Conservation (phyloP, 768 basidiomycete genomes). For the Lactifluus rugatus region DNA sequence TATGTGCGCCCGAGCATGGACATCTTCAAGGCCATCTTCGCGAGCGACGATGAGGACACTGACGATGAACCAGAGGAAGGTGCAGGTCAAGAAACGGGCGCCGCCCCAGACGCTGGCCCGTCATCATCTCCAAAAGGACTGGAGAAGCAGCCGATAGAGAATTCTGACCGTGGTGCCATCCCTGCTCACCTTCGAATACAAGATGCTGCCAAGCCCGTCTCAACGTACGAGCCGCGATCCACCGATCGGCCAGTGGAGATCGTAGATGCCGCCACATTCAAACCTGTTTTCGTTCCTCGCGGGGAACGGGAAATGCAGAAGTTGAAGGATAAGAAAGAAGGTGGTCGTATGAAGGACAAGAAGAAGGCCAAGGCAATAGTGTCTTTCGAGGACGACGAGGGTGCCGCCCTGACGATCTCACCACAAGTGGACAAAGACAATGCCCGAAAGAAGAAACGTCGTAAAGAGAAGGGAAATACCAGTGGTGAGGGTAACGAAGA, state of each 20-base stretch:
- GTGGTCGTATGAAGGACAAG: slow-evolving; percentile 34
- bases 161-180: background rate
- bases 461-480: slow-evolving; percentile 24
- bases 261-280: slow-evolving; percentile 66
- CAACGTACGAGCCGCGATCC: slow-evolving; percentile 13
- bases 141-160: background rate
- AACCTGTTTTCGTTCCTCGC: slow-evolving; percentile 79
- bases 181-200: slow-evolving; percentile 13
- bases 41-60: slow-evolving; percentile 84
- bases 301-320: slow-evolving; percentile 31
- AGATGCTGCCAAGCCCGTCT: background rate
- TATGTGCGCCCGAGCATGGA: slow-evolving; percentile 84
- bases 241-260: slow-evolving; percentile 13
- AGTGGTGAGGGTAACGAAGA: slow-evolving; percentile 24
- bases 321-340: slow-evolving; percentile 24
- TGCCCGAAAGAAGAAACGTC: slow-evolving; percentile 33
- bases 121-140: background rate
- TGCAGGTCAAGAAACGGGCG: slow-evolving; percentile 1
- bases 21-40: slow-evolving; percentile 97
- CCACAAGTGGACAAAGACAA: slow-evolving; percentile 23
- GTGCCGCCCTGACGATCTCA: slow-evolving; percentile 24
- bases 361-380: slow-evolving; percentile 48
- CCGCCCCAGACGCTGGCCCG: background rate
- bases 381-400: slow-evolving; percentile 69
- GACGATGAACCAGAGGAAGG: slow-evolving; percentile 50